Evolutionary conservation across 306 rosid genomes (phyloP), one percentile per base, ranked within the genome.

Genomic region (Rosa persica): DNA sequence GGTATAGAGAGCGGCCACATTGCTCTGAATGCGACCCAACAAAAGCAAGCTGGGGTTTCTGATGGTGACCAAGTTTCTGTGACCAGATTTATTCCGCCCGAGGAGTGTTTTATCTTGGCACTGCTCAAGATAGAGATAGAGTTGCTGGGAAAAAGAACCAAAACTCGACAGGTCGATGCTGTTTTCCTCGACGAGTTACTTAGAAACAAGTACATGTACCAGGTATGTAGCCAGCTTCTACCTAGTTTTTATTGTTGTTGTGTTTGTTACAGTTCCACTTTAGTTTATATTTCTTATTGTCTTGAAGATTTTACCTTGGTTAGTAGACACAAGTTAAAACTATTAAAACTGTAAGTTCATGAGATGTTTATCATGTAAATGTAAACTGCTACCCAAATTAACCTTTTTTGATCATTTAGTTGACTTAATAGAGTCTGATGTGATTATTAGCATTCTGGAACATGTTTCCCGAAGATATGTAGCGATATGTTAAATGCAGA

Each of bases 91-190:
- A 74, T 85, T 67, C 97, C 91, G 2, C 97, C 97, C 12, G 96
- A 90, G 12, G 73, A 66, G 23, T 4, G 87, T 58, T 91, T 93
- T 80, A 76, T 87, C 70, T 83, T 96, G 76, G 97, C 97, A 5
- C 27, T 90, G 89, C 82, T 96, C 19, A 84, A 86, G 23, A 83
- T 96, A 47, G 99, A 96, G 34, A 81, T 93, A 87, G 98, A 93
- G 79, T 86, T 96, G 71, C 81, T 93, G 78, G 90, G 88, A 73
- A 93, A 80, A 78, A 93, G 92, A 46, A 72, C 69, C 72, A 93
- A 82, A 88, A 95, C 76, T 78, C 97, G 93, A 78, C 93, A 93
- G 96, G 98, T 87, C 73, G 99, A 93, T 85, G 99, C 98, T 80
- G 86, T 86, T 86, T 78, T 80, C 62, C 85, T 96, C 23, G 75